Percentiles rank a stretch among this genome's conserved stretches.
Conservation (phyloP, 306 rosid species). For the Vicia sativa region DNA sequence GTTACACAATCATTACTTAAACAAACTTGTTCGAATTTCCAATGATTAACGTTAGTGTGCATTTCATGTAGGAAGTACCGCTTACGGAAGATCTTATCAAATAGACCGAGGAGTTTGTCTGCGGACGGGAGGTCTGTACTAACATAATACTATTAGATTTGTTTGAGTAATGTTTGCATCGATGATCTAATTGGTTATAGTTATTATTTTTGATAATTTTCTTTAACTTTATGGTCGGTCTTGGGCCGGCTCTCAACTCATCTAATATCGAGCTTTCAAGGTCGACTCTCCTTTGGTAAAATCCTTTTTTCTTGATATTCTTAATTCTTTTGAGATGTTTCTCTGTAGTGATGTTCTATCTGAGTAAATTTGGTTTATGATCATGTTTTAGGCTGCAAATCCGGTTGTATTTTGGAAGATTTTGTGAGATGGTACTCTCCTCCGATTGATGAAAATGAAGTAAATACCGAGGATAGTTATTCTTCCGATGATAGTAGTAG, state of each 20-base stretch:
- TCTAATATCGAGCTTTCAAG: too few species aligned
- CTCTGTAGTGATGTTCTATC: too few species aligned
- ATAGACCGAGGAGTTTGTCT: constrained; percentile 96
- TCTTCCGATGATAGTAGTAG: constrained; percentile 42
- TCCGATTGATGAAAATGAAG: constrained; percentile 86
- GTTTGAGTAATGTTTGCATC: too few species aligned
- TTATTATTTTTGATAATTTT: constrained; percentile 50
- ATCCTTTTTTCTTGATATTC: constrained; percentile 26
- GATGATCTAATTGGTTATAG: too few species aligned
- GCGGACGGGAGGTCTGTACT: too few species aligned
- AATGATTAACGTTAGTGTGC: too few species aligned
- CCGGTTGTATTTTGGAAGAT: too few species aligned
- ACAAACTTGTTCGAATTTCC: constrained; percentile 28
- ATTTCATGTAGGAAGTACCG: constrained; percentile 77
- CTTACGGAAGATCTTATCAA: constrained; percentile 90
- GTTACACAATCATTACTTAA: constrained; percentile 42
- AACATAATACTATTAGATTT: too few species aligned
- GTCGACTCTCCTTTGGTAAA: constrained; percentile 39
- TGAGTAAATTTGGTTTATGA: too few species aligned
- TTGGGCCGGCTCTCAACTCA: constrained; percentile 99
- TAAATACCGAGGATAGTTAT: constrained; percentile 46
- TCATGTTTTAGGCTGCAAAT: too few species aligned
- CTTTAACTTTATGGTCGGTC: constrained; percentile 62
- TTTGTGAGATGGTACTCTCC: constrained; percentile 99
- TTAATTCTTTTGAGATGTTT: too few species aligned